Base-by-base conservation (phyloP, 257 asterid species). In the Fraxinus cuspidata region DNA sequence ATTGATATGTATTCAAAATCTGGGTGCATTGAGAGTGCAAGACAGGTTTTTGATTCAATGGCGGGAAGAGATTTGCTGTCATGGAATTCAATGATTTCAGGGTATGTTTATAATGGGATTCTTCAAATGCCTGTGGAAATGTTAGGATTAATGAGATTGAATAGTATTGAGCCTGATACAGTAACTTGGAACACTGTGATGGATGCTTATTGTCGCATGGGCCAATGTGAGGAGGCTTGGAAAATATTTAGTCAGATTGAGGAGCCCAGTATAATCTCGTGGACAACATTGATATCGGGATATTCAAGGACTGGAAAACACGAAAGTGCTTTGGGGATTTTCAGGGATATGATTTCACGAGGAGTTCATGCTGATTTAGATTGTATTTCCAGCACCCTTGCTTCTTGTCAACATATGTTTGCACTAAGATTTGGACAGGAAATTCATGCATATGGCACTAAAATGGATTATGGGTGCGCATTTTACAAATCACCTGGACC, bases 231-330 rank as follows among this genome's bases (percentile, higher is more conserved):
- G 5, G 82, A 84, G 69, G 88, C 88, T 2, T 58, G 80, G 72
- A 78, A 78, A 58, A 68, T 86, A 53, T 84, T 84, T 27, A 58
- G 35, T 27, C 75, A 74, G 75, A 84, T 86, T 32, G 78, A 86
- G 53, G 80, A 80, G 10, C 88, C 88, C 3, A 86, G 76, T 75
- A 81, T 84, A 67, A 82, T 86, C 53, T 86, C 90, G 1, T 86
- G 90, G 90, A 86, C 90, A 7, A 84, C 77, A 67, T 75, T 86
- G 85, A 80, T 84, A 49, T 82, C 88, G 12, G 90, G 88, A 8
- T 84, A 74, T 79, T 86, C 86, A 23, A 80, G 83, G 67, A 84
- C 34, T 21, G 88, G 88, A 49, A 35, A 84, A 19, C 82, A 82
- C 40, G 72, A 53, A 29, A 23, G 18, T 0, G 37, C 85, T 4